Evolutionary conservation across 2,329 filamentous ascomycete species (phyloP), one percentile per base, ranked within the genome.

Genomic region (Macrophomina pseudophaseolina): DNA sequence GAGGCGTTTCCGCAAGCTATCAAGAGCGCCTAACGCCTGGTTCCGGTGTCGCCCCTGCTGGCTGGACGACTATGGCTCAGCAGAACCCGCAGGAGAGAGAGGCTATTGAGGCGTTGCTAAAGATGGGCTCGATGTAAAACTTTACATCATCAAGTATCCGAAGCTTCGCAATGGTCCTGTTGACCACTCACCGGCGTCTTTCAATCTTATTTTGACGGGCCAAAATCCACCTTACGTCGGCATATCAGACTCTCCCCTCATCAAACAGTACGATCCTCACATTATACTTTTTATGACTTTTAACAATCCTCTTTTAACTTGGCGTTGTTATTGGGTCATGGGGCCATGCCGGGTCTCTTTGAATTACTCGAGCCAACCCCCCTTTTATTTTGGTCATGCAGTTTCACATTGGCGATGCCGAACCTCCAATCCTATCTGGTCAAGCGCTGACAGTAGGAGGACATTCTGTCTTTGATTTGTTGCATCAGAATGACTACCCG

Each of bases 81-180:
- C 70, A 73, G 44, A 87, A 90, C 76, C 86, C 88, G 68, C 90
- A 93, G 79, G 92, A 94, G 83, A 89, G 90, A 73, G 91, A 93
- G 79, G 92, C 92, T 65, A 87, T 94, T 70, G 91, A 93, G 79
- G 92, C 91, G 70, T 87, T 94, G 74, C 83, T 95, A 74, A 87
- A 89, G 78, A 90, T 95, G 79, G 90, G 91, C 80, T 94, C 91
- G 65, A 83, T 84, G 81, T 84, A 77, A 78, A 35, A 16, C 7
- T 49, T 32, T n/a, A 62, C 54, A 18, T 59, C 38, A n/a, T 38
- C 30, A 48, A 30, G 30, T 30, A 14, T 35, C 12, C 58, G 33
- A 38, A 32, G 12, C 8, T 38, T 14, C 8, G 40, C 42, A 23
- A 44, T 5, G 42, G 33, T 14, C 18, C 30, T 11, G 9, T 42